These are phyloP conservation scores for Pneumocystis oryctolagi DNA, from an alignment of 1,139 yeast species.

Conservation along the genomic window DNA sequence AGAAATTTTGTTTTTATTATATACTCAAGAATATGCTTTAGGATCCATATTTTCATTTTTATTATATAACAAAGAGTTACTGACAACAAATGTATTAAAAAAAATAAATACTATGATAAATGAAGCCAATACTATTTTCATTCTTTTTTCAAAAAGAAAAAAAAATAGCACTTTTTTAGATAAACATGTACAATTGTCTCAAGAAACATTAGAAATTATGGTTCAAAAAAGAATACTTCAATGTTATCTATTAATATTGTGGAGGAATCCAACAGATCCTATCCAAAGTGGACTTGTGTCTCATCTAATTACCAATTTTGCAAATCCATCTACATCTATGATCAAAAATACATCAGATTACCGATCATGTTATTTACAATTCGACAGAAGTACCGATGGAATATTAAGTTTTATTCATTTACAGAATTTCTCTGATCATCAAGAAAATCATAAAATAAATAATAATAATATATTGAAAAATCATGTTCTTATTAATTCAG, in stretches of 20 bases:
- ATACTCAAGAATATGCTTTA: slow-evolving; percentile 1
- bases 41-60: slow-evolving; percentile 1
- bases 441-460: not conserved
- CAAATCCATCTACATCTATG: not conserved
- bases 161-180: not conserved
- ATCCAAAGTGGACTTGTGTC: not conserved
- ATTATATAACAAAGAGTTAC: not conserved
- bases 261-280: not conserved
- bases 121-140: not conserved
- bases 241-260: not conserved
- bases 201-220: not conserved
- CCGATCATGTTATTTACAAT: not conserved
- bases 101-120: not conserved
- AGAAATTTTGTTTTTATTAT: not conserved
- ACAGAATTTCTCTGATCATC: not conserved
- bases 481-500: not conserved
- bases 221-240: not conserved
- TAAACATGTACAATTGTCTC: not conserved
- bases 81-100: not conserved
- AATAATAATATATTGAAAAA: not conserved
- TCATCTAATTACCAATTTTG: not conserved
- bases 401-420: not conserved
- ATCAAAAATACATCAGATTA: not conserved
- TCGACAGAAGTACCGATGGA: not conserved
- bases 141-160: not conserved